Percentiles rank a stretch among this genome's conserved stretches.
Conservation (phyloP, 495 filamentous ascomycete genomes). For the Recurvomyces mirabilis region DNA sequence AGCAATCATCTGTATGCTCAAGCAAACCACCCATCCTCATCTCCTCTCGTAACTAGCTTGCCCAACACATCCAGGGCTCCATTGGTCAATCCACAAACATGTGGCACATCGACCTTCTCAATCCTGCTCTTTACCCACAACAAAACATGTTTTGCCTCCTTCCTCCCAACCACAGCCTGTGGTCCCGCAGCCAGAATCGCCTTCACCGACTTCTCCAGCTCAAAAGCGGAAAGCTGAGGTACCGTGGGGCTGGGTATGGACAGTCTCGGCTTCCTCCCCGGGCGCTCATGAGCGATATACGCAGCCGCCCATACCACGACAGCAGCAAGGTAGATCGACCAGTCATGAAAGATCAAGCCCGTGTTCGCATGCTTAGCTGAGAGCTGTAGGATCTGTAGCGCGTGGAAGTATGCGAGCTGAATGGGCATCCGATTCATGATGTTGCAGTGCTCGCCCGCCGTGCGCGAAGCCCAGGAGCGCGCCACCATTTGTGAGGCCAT, state of each 20-base stretch:
- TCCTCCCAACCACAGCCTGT: not conserved
- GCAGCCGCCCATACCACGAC: conserved; percentile 26
- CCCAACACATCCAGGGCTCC: conserved; percentile 18
- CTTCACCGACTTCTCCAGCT: conserved; percentile 2
- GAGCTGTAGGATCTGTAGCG: conserved; percentile 21
- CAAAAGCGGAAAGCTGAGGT: not conserved
- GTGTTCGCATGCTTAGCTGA: conserved; percentile 15
- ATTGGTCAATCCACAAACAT: conserved; percentile 15
- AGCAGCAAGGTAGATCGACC: conserved; percentile 27
- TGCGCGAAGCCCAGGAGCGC: conserved; percentile 5
- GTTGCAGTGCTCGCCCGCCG: not conserved
- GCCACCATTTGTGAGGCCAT: conserved; percentile 21
- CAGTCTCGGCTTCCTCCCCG: not conserved
- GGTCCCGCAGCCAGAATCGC: conserved; percentile 2
- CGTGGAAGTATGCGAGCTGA: conserved; percentile 20
- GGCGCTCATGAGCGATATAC: conserved; percentile 4
- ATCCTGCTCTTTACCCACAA: conserved; percentile 15
- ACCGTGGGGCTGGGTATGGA: conserved; percentile 4
- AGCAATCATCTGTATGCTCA: too few species aligned
- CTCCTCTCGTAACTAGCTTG: conserved; percentile 15
- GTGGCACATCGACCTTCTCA: conserved; percentile 14
- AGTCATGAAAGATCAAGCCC: conserved; percentile 22
- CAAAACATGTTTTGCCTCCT: conserved; percentile 11
- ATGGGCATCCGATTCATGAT: conserved; percentile 6
- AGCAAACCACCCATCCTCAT: conserved; percentile 20